A percentile compares a stretch with the other conserved stretches of the same genome.
phyloP scores from a whole-genome alignment of 208 protist species.

The Crithidia bombi region DNA sequence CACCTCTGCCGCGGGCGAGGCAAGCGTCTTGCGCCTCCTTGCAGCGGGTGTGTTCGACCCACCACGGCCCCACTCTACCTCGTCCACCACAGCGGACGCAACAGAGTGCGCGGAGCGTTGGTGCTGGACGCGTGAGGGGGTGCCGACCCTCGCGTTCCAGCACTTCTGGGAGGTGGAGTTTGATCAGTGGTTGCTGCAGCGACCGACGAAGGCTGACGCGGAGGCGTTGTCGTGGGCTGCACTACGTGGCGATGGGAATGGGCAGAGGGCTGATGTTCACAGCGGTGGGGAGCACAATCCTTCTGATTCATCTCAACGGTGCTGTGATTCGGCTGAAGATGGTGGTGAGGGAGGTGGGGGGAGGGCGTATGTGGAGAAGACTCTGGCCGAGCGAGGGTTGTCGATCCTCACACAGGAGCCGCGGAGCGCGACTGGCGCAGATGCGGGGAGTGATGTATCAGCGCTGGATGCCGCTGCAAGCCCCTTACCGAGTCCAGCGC shows the following conservation, averaged over 20 bases:
- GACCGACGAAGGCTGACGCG: not conserved
- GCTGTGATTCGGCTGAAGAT: not conserved
- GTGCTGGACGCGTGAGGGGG: slow-evolving; percentile 15
- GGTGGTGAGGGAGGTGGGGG: not conserved
- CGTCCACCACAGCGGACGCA: not conserved
- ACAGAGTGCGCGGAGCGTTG: not conserved
- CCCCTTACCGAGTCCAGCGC: not conserved
- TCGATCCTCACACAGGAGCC: slow-evolving; percentile 3
- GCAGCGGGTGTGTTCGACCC: slow-evolving; percentile 1
- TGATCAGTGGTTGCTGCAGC: slow-evolving; percentile 7
- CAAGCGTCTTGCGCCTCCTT: not conserved
- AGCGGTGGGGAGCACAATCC: not conserved
- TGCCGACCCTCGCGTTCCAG: slow-evolving; percentile 21
- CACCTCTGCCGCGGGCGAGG: not conserved
- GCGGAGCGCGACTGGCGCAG: not conserved
- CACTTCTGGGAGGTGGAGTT: slow-evolving; percentile 24
- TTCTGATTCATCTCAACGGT: not conserved
- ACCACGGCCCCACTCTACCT: slow-evolving; percentile 4
- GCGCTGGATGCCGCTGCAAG: not conserved
- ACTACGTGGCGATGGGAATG: not conserved
- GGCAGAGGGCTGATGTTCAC: too few relatives aligned
- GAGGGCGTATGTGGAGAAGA: slow-evolving; percentile 12
- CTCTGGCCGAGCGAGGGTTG: slow-evolving; percentile 7
- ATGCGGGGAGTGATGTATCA: not conserved
- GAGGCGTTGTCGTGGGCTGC: not conserved